Base-by-base conservation (phyloP, 1,139 yeast species). In the Kodamaea ohmeri region DNA sequence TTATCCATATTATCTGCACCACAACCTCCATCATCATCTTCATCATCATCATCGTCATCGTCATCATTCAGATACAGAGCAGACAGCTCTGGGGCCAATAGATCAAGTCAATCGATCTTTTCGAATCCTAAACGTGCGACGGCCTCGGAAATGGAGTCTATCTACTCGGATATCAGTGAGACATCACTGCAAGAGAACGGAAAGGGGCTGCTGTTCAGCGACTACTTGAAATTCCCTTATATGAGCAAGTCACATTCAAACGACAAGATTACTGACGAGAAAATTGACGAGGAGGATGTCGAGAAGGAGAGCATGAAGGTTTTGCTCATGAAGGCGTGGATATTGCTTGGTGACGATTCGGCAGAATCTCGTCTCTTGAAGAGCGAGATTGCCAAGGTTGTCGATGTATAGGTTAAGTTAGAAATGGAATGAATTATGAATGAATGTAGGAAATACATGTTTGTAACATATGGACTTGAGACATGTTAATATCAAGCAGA, bases 101-200 rank as follows among this genome's bases (percentile, higher is more conserved):
- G 50, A 15, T 56, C 63, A 2, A 43, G 55, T 6, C 42, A 51
- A 17, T 59, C 65, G 6, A 51, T 50, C 29, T 56, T 53, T 36
- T 52, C 56, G 16, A 45, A 39, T 25, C 30, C 45, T 36, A 33
- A 45, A 42, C 32, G 46, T 41, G 29, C 36, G 4, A 39, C 42
- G n/a, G 20, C 32, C 11, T 33, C 39, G 13, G 68, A 62, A 38
- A 37, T 52, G 24, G 67, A 61, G n/a, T 61, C 67, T 1, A 56
- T 63, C 9, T 63, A 61, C 42, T 61, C 67, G 1, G 62, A 57
- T 22, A 42, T 50, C 25, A 56, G 60, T 39, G 60, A 53, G 11
- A 43, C 42, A 18, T 32, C 36, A 12, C 37, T 32, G 41, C 35
- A 30, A 12, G 38, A 32, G 15, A 43, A 40, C 24, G 37, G 45